Evolutionary conservation across 768 basidiomycete genomes (phyloP).

Genomic region (Agrocybe pediades): DNA sequence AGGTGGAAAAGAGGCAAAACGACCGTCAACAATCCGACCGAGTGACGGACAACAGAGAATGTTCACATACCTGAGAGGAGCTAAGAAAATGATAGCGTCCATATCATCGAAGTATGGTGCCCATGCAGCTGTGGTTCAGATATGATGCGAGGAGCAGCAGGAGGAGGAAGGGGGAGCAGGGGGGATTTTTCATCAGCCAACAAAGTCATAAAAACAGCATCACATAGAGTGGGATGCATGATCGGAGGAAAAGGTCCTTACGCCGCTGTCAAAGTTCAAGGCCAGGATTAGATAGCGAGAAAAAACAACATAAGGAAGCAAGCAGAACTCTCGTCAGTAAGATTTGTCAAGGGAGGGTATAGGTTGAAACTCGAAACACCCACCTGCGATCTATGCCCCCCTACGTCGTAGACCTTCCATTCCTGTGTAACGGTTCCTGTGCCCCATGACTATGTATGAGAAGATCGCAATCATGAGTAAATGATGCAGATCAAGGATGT

Average conservation of each 20-base stretch:
- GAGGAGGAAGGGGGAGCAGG: too few species aligned
- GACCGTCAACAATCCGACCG: slow-evolving; percentile 1
- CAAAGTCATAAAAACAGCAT: not conserved
- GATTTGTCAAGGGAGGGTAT: not conserved
- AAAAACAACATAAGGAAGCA: not conserved
- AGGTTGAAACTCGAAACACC: slow-evolving; percentile 23
- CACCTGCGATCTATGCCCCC: slow-evolving; percentile 69
- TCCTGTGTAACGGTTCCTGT: slow-evolving; percentile 23
- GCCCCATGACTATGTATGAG: not conserved
- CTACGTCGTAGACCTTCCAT: slow-evolving; percentile 55
- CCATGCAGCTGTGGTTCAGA: slow-evolving; percentile 48
- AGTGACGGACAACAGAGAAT: not conserved
- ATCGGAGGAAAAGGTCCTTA: slow-evolving; percentile 8
- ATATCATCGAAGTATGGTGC: slow-evolving; percentile 69
- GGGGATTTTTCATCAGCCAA: too few species aligned
- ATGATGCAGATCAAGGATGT: slow-evolving; percentile 13
- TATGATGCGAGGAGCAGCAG: not conserved
- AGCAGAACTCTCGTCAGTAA: not conserved
- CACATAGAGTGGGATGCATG: not conserved
- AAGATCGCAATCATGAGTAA: not conserved
- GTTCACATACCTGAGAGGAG: slow-evolving; percentile 56
- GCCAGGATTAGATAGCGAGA: too few species aligned
- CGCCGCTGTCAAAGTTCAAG: slow-evolving; percentile 32
- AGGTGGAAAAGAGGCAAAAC: not conserved
- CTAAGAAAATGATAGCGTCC: slow-evolving; percentile 72